Base-by-base conservation (phyloP, 1,284 basidiomycete species). In the Irpex sp. region DNA sequence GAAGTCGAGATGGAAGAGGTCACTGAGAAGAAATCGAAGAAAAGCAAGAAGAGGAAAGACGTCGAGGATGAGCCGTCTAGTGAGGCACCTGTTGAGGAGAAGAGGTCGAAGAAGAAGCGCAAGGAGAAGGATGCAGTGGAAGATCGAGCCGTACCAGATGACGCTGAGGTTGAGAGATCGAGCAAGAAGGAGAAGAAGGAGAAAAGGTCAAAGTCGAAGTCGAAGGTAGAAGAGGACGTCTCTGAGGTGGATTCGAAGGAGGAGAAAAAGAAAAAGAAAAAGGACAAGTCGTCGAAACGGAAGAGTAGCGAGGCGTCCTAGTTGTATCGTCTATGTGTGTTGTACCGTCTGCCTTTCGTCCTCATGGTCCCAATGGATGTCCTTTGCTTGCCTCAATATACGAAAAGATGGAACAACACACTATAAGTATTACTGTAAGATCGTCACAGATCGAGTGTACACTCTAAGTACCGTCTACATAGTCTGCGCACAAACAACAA, bases 261-360 rank as follows among this genome's bases (percentile, higher is more conserved):
- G 34, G 57, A 62, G 57, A 62, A 54, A 19, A 63, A 56, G 40
- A 62, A 59, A 21, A 60, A 44, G 34, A 63, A 57, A 44, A 63
- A 59, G 52, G 58, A 34, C 31, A 56, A 59, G 40, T 56, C 62
- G 8, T 44, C 57, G 7, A 57, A 62, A 19, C 36, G 21, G 11
- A 37, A 56, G 54, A 36, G 15, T 9, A 15, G 21, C 8, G 54
- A 56, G 26, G 31, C 37, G 9, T 13, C 13, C 31, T 56, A 56
- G 13, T 56, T 11, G 5, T 34, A 6, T 34, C 3, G 31, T 34
- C 31, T 5, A 34, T 34, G 31, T 34, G 31, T 3, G 31, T 5
- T 34, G 6, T 34, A 34, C 5, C 5, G 31, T 34, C 31, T 6
- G 1, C 6, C 31, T 34, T 34, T 6, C 3, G 3, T 3, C 31